phyloP scores from a whole-genome alignment of 257 asterid genomes.

The Lavandula angustifolia region DNA sequence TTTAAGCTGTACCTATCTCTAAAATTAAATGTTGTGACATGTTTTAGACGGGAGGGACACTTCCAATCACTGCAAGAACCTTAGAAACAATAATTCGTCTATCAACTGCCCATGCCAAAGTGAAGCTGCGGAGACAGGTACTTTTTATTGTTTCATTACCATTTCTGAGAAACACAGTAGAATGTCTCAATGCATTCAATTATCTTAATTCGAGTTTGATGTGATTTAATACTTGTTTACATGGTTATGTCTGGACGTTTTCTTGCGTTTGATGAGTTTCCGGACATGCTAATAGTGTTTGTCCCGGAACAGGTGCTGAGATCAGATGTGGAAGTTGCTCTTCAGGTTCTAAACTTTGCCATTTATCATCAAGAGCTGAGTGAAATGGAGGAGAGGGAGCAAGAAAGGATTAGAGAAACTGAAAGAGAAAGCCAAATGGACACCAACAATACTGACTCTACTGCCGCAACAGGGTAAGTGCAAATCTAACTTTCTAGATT shows the following conservation, averaged over 20 bases:
- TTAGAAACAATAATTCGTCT: slow-evolving; percentile 91
- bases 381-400: slow-evolving; percentile 96
- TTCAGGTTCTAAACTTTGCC: slow-evolving; percentile 92
- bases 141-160: background rate
- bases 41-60: slow-evolving; percentile 85
- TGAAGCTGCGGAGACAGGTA: slow-evolving; percentile 89
- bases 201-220: background rate
- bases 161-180: background rate
- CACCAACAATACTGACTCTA: slow-evolving; percentile 41
- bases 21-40: slow-evolving; percentile 11
- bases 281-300: slow-evolving; percentile 14
- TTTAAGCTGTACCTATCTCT: slow-evolving; percentile 12
- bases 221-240: slow-evolving; percentile 6
- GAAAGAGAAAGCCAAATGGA: slow-evolving; percentile 53
- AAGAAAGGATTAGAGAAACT: slow-evolving; percentile 56
- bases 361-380: slow-evolving; percentile 96
- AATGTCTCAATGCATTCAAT: background rate
- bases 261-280: slow-evolving; percentile 18
- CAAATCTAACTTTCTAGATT: background rate
- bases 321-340: slow-evolving; percentile 85
- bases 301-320: slow-evolving; percentile 62
- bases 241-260: no score
- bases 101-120: slow-evolving; percentile 96
- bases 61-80: slow-evolving; percentile 97
- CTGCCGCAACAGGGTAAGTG: slow-evolving; percentile 50